Base-by-base conservation (phyloP, 371 early-diverging fungal species). In the Zychaea mexicana region DNA sequence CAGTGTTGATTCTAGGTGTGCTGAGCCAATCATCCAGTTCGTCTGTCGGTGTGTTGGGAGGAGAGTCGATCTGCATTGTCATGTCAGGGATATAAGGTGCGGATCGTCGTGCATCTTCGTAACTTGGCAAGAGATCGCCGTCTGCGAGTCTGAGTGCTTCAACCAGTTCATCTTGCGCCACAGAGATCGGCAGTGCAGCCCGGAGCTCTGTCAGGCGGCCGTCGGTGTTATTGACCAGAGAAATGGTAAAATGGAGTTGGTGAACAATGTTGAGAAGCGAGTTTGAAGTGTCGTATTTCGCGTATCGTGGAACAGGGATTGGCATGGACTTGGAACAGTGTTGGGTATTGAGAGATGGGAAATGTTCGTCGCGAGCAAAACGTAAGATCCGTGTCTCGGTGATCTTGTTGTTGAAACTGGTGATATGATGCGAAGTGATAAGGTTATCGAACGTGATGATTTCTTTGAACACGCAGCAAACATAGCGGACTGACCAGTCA, bases 401-500 rank as follows among this genome's bases (percentile, higher is more conserved):
- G 3, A 47, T 21, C 12, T 26, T 47, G 22, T 47, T n/a, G 22
- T 47, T 47, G 3, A 39, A 39, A 47, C 12, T 47, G 49, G 24
- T 36, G 38, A 7, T 15, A n/a, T 65, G 66, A 52, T 12, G 22
- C 33, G 56, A 21, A 39, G 57, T 21, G 12, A 58, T 17, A 9
- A 55, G 59, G 57, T 67, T 33, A 22, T 36, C 47, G 24, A 67
- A 67, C 1, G 73, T 69, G 9, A 63, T 67, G 53, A 75, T 77
- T 58, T 82, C 82, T 60, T 78, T 82, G n/a, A 82, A 60, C 19
- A 74, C 64, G 52, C 68, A 70, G 2, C 70, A 66, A 1, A 82
- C 24, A 47, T 71, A 66, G 4, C 77, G 79, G 2, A 82, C 63
- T 22, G 66, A 69, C 32, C 31, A 46, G 3, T 39, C 39, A 8